phyloP scores from a whole-genome alignment of 768 basidiomycete species.

The Russula sp. region DNA sequence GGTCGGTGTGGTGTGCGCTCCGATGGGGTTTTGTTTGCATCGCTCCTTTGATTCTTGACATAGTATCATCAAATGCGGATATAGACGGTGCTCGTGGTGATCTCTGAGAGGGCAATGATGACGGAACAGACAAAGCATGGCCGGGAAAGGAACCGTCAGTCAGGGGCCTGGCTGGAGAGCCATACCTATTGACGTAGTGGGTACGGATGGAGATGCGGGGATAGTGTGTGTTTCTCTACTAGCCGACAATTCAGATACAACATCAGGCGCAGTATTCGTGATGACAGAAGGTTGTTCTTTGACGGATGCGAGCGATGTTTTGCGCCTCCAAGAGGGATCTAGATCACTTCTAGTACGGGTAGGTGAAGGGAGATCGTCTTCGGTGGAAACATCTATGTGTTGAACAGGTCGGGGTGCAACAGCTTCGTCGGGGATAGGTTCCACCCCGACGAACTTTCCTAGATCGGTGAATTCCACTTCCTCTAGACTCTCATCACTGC shows the following conservation, averaged over 20 bases:
- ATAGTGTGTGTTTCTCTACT: slow-evolving; percentile 10
- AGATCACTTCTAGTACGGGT: slow-evolving; percentile 38
- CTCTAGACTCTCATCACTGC: slow-evolving; percentile 62
- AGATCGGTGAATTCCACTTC: slow-evolving; percentile 80
- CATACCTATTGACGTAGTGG: slow-evolving; percentile 3
- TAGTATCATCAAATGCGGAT: slow-evolving; percentile 75
- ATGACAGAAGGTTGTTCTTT: slow-evolving; percentile 22
- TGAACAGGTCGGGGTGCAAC: background rate
- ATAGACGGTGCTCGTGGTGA: slow-evolving; percentile 43
- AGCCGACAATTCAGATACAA: slow-evolving; percentile 9
- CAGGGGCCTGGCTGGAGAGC: slow-evolving; percentile 10
- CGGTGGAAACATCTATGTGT: slow-evolving; percentile 29
- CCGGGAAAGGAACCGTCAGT: slow-evolving; percentile 14
- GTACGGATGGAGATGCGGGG: slow-evolving; percentile 14
- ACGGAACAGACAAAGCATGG: slow-evolving; percentile 18
- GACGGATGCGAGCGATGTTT: slow-evolving; percentile 17
- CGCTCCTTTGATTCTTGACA: slow-evolving; percentile 84
- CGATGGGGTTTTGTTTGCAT: slow-evolving; percentile 56
- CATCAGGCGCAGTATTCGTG: slow-evolving; percentile 5
- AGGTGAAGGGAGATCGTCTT: slow-evolving; percentile 40
- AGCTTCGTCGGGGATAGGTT: slow-evolving; percentile 30
- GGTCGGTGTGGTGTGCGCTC: slow-evolving; percentile 37
- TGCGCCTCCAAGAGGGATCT: slow-evolving; percentile 47
- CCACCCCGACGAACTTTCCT: slow-evolving; percentile 59
- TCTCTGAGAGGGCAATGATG: slow-evolving; percentile 24